Evolutionary conservation across 2,329 filamentous ascomycete genomes (phyloP), one percentile per base, ranked within the genome.

Genomic region (Botrytis fragariae): DNA sequence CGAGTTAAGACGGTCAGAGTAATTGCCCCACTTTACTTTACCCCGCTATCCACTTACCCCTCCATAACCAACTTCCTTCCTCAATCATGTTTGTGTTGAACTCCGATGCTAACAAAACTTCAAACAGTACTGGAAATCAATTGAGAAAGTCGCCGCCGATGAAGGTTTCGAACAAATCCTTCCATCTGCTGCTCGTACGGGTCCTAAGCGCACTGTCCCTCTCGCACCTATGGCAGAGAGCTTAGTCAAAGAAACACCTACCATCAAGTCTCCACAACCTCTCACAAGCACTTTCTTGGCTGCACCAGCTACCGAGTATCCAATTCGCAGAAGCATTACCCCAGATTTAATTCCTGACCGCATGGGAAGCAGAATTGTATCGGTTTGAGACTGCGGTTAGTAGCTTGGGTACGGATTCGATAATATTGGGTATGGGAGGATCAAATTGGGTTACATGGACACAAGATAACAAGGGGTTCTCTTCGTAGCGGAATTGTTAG

Each of bases 1-100:
- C 90, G 91, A 80, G 91, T 93, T 75, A 93, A 93, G 84, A 93
- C 91, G 0, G 91, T 93, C 78, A 89, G 87, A 84, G 87, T 87
- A 81, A 25, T 76, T 79, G 75, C 71, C 72, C 37, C 29, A 45
- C n/a, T n/a, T 67, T 32, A 29, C 12, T 18, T 57, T 57, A 35
- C 63, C 59, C 39, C 32, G 45, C 37, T 16, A 44, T 60, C 4
- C 14, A 44, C 37, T 61, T 65, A 39, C 39, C 60, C 51, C n/a
- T 63, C 37, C n/a, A 42, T 48, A n/a, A 7, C 0, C 12, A 14
- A 29, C 32, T 25, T 37, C 32, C 25, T 22, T 14, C 16, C 22
- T 39, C 18, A 3, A 61, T 44, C 35, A 51, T 14, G n/a, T 12
- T n/a, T 54, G 48, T n/a, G 25, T n/a, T 54, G 48, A 54, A 54